Conservation (phyloP, 2,329 filamentous ascomycete genomes). For the Biscogniauxia mediterranea region DNA sequence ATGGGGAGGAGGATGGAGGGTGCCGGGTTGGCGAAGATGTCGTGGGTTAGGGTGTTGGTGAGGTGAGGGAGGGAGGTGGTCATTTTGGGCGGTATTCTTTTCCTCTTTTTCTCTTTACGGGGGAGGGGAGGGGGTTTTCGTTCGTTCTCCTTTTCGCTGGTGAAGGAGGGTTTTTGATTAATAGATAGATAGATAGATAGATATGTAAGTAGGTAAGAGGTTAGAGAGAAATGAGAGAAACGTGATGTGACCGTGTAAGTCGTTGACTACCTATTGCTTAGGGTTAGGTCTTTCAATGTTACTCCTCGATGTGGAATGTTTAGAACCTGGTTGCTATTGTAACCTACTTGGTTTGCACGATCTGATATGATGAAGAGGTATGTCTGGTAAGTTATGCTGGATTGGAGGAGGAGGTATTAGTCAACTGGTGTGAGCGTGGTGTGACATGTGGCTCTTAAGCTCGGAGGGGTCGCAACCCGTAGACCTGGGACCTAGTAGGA, state of each 20-base stretch:
- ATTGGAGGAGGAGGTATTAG: background rate
- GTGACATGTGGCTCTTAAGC: background rate
- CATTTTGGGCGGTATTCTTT: slow-evolving; percentile 49
- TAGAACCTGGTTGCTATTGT: too few relatives aligned
- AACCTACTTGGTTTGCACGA: too few relatives aligned
- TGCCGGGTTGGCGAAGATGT: slow-evolving; percentile 70
- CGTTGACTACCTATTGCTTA: too few relatives aligned
- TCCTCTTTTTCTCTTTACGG: too few relatives aligned
- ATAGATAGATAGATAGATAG: too few relatives aligned
- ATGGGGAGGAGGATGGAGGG: slow-evolving; percentile 75
- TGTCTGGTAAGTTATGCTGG: background rate
- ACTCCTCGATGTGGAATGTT: too few relatives aligned
- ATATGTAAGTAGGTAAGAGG: too few relatives aligned
- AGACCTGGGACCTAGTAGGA: background rate
- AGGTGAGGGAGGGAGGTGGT: slow-evolving; percentile 77
- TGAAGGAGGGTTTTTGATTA: background rate
- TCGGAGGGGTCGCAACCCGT: background rate
- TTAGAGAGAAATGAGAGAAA: too few relatives aligned
- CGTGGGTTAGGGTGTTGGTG: slow-evolving; percentile 61
- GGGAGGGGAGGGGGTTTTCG: background rate
- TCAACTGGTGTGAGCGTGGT: background rate
- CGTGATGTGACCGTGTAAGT: too few relatives aligned
- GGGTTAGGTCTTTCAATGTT: too few relatives aligned
- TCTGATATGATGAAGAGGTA: background rate
- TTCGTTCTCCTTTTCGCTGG: too few relatives aligned